Evolutionary conservation across 2,329 filamentous ascomycete species (phyloP).

Genomic region (Neonectria sp.): DNA sequence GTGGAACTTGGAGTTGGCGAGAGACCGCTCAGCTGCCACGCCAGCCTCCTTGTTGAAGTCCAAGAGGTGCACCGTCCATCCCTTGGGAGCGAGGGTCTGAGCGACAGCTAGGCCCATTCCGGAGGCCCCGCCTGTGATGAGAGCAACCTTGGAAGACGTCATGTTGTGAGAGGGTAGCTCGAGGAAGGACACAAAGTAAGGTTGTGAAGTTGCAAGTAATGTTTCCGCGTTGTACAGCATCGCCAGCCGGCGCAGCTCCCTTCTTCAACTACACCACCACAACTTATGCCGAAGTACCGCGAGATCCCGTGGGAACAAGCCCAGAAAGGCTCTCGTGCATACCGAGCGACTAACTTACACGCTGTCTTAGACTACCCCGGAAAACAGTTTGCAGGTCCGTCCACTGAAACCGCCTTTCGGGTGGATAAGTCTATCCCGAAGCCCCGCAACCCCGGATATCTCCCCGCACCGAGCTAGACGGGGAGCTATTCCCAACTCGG

Average conservation of each 20-base stretch:
- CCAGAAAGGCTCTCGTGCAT: not conserved
- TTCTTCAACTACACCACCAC: slow-evolving; percentile 1
- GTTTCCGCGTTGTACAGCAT: not conserved
- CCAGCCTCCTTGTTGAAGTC: slow-evolving; percentile 24
- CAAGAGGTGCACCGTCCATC: slow-evolving; percentile 25
- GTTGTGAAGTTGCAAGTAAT: not conserved
- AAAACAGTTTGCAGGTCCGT: slow-evolving; percentile 23
- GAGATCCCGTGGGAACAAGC: not conserved
- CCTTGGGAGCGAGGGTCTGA: slow-evolving; percentile 13
- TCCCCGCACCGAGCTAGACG: slow-evolving; percentile 11
- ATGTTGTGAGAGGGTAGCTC: not conserved
- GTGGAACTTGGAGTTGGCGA: slow-evolving; percentile 16
- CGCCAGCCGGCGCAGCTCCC: not conserved
- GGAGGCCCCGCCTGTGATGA: slow-evolving; percentile 22
- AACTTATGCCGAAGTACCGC: not conserved
- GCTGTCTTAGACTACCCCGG: not conserved
- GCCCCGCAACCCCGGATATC: slow-evolving; percentile 17
- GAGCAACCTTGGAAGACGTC: slow-evolving; percentile 16
- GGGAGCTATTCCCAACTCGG: not conserved
- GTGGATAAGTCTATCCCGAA: slow-evolving; percentile 22
- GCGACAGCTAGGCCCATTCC: slow-evolving; percentile 28
- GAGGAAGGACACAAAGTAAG: not conserved
- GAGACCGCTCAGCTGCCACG: not conserved
- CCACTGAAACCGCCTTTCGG: not conserved
- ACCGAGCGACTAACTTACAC: too few relatives aligned